phyloP scores from a whole-genome alignment of 768 basidiomycete genomes.

The Clathrus columnatus region DNA sequence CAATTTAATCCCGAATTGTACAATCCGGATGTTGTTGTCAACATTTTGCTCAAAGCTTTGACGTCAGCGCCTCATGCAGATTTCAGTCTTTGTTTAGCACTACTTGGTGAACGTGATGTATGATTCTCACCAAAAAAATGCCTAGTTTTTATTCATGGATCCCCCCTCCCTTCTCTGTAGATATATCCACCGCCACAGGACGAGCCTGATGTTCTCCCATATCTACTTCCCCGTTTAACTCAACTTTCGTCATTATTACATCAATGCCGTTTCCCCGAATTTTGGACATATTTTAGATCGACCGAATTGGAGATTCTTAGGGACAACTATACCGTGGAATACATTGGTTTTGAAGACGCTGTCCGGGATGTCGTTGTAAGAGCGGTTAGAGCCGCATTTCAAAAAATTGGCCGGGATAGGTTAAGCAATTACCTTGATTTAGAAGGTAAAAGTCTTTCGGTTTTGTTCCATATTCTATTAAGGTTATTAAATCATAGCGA shows the following conservation, averaged over 20 bases:
- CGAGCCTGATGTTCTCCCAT: slow-evolving; percentile 73
- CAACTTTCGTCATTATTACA: slow-evolving; percentile 61
- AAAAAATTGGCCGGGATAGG: slow-evolving; percentile 56
- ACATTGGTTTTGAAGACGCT: slow-evolving; percentile 75
- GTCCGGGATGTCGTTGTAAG: slow-evolving; percentile 69
- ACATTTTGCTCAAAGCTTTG: slow-evolving; percentile 89
- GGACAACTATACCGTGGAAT: slow-evolving; percentile 82
- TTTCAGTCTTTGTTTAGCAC: slow-evolving; percentile 88
- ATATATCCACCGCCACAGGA: slow-evolving; percentile 39
- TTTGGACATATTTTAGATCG: slow-evolving; percentile 72
- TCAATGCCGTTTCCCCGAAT: slow-evolving; percentile 81
- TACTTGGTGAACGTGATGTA: slow-evolving; percentile 64
- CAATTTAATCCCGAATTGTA: slow-evolving; percentile 93
- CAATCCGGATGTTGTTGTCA: slow-evolving; percentile 87
- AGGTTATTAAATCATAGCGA: background rate
- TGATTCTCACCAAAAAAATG: background rate
- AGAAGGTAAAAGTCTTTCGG: slow-evolving; percentile 32
- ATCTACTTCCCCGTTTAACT: slow-evolving; percentile 59
- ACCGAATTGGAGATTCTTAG: slow-evolving; percentile 61
- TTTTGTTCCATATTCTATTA: background rate
- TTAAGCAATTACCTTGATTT: slow-evolving; percentile 67
- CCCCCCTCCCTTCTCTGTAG: background rate
- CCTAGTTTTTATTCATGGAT: background rate
- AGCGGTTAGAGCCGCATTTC: slow-evolving; percentile 73
- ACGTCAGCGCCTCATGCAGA: slow-evolving; percentile 82